Base-by-base conservation (phyloP, 345 rosid species). In the Conringia planisiliqua region DNA sequence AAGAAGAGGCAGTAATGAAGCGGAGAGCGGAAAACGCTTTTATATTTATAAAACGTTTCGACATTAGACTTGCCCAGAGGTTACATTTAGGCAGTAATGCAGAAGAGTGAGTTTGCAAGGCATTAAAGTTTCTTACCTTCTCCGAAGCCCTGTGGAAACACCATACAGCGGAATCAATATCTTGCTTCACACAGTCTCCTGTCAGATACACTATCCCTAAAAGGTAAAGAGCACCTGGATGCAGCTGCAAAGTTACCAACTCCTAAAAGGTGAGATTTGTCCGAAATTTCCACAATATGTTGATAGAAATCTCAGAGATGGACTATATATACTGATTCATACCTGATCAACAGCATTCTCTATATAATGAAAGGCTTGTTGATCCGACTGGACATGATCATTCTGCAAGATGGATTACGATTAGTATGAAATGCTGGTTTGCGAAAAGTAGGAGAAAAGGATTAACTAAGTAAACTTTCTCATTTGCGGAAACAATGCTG, bases 271-370 rank as follows among this genome's bases (percentile, higher is more conserved):
- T 83, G 47, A 86, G 86, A 43, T 51, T 67, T 70, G 51, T 13
- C 17, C 11, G 12, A 66, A 58, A 52, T 52, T 73, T 55, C 50
- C 44, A 10, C 17, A 44, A n/a, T 14, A 42, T 2, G 7, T 51
- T 47, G 12, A 58, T 74, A 48, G 10, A 44, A 12, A 17, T 44
- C 33, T 55, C 9, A 55, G 46, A 20, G 29, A 24, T 20, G 16
- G 24, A 68, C 27, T 48, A 13, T 8, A n/a, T 22, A 59, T 18
- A 16, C 17, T 54, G 36, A 77, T 46, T 72, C 56, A 74, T 72
- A 95, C 97, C 97, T 90, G 93, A 74, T 92, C 97, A 44, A 88
- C 96, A 13, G 97, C 96, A 85, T 88, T 91, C 88, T 89, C 95
- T 79, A 94, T 74, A 76, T 89, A 91, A 72, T 84, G 82, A 79